These are phyloP conservation scores for Lachancea fermentati DNA, from an alignment of 805 yeast species.

Conservation along the genomic window DNA sequence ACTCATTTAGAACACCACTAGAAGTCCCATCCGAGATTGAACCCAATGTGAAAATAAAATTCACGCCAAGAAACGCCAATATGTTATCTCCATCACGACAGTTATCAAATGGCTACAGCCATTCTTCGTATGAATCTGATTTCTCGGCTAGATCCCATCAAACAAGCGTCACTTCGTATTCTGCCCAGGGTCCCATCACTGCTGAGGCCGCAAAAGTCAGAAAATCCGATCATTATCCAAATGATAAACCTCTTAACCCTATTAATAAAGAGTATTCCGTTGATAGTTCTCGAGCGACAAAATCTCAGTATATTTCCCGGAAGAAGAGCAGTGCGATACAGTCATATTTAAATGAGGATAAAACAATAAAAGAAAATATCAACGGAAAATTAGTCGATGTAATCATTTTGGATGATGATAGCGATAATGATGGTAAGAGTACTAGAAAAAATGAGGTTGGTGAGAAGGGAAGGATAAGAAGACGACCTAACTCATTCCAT, in stretches of 20 bases:
- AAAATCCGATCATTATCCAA: too few relatives aligned
- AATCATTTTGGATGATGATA: conserved; percentile 23
- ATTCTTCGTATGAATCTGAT: conserved; percentile 23
- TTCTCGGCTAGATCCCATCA: conserved; percentile 21
- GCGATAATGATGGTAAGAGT: too few relatives aligned
- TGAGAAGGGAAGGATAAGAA: conserved; percentile 1
- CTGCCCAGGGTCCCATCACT: background rate
- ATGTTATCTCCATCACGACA: conserved; percentile 18
- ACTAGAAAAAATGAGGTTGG: background rate
- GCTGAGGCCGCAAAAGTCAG: too few relatives aligned
- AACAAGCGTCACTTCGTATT: conserved; percentile 19
- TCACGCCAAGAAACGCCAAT: background rate
- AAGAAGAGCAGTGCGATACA: too few relatives aligned
- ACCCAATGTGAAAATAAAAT: background rate
- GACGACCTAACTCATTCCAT: conserved; percentile 4
- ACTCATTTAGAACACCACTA: conserved; percentile 6
- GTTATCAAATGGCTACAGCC: conserved; percentile 24
- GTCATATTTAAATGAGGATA: too few relatives aligned
- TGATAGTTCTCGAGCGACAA: too few relatives aligned
- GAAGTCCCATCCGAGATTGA: background rate
- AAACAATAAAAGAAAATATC: conserved; percentile 11
- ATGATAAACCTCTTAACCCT: too few relatives aligned
- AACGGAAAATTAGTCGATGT: conserved; percentile 25
- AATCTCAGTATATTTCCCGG: too few relatives aligned
- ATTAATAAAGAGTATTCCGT: too few relatives aligned